A percentile compares a stretch with the other conserved stretches of the same genome.
Conservation (phyloP, 176 grass and related monocot genomes). For the Triticum dicoccoides region DNA sequence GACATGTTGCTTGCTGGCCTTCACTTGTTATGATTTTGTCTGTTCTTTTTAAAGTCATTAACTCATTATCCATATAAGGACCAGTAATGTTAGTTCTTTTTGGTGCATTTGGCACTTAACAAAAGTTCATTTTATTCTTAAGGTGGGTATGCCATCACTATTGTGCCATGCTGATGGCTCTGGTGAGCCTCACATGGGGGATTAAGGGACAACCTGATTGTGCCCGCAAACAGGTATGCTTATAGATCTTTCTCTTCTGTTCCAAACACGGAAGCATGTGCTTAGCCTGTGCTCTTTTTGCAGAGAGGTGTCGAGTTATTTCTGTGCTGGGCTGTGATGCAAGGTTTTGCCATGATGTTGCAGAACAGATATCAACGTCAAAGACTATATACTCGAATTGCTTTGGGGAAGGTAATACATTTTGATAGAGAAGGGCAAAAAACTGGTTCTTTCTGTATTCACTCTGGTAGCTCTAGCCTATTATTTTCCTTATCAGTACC, state of each 20-base stretch:
- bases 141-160: slow-evolving; percentile 99
- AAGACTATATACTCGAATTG: slow-evolving; percentile 98
- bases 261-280: slow-evolving; percentile 3
- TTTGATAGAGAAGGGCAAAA: slow-evolving; percentile 10
- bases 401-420: slow-evolving; percentile 83
- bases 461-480: background rate
- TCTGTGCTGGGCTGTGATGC: slow-evolving; percentile 95
- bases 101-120: background rate
- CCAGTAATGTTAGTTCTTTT: background rate
- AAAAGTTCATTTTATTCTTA: slow-evolving; percentile 10
- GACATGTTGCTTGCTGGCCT: slow-evolving; percentile 4
- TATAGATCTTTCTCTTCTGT: slow-evolving; percentile 15
- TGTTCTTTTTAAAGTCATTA: background rate
- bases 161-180: slow-evolving; percentile 96
- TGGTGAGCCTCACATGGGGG: slow-evolving; percentile 96
- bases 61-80: background rate
- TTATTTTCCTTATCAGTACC: slow-evolving; percentile 6
- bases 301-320: slow-evolving; percentile 94
- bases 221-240: slow-evolving; percentile 68
- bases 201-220: slow-evolving; percentile 93
- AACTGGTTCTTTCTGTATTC: background rate
- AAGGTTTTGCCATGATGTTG: slow-evolving; percentile 96
- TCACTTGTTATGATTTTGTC: background rate
- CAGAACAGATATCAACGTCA: slow-evolving; percentile 98
- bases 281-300: slow-evolving; percentile 26